phyloP scores from a whole-genome alignment of 2,329 filamentous ascomycete genomes.

The Hypoxylon sp. region DNA sequence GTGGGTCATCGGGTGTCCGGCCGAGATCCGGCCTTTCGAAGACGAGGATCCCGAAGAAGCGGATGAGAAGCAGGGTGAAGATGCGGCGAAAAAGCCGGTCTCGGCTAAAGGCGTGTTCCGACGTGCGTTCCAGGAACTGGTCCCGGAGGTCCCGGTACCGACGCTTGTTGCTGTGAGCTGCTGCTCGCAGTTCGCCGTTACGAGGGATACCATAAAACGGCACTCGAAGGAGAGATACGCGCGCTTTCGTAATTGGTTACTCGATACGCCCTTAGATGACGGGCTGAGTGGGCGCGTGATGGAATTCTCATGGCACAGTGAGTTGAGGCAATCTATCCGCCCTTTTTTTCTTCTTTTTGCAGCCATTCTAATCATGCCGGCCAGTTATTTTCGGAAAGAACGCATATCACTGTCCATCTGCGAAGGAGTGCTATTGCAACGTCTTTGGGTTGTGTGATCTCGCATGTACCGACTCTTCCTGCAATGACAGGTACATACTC shows the following conservation, averaged over 20 bases:
- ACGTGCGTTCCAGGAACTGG: constrained; percentile 60
- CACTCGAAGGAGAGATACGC: constrained; percentile 68
- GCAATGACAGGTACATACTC: constrained; percentile 70
- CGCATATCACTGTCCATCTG: constrained; percentile 72
- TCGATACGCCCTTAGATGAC: constrained; percentile 69
- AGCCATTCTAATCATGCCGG: neutral
- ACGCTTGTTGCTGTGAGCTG: constrained; percentile 69
- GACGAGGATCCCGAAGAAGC: constrained; percentile 54
- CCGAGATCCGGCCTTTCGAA: constrained; percentile 60
- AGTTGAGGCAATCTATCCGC: constrained; percentile 51
- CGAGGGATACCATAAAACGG: constrained; percentile 64
- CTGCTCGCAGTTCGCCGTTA: constrained; percentile 76
- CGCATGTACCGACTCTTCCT: constrained; percentile 62
- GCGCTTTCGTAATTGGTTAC: constrained; percentile 71
- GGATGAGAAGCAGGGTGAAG: constrained; percentile 52
- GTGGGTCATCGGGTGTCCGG: constrained; percentile 69
- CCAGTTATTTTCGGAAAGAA: constrained; percentile 71
- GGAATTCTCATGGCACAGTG: constrained; percentile 77
- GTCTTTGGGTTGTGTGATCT: constrained; percentile 73
- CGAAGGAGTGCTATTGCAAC: constrained; percentile 75
- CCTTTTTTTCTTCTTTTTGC: neutral
- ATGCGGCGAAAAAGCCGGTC: constrained; percentile 45
- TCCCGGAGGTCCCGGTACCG: constrained; percentile 62
- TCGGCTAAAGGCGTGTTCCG: constrained; percentile 62
- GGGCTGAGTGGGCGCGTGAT: constrained; percentile 71